These are phyloP conservation scores for Russula earlei DNA, from an alignment of 768 basidiomycete species.

Conservation along the genomic window DNA sequence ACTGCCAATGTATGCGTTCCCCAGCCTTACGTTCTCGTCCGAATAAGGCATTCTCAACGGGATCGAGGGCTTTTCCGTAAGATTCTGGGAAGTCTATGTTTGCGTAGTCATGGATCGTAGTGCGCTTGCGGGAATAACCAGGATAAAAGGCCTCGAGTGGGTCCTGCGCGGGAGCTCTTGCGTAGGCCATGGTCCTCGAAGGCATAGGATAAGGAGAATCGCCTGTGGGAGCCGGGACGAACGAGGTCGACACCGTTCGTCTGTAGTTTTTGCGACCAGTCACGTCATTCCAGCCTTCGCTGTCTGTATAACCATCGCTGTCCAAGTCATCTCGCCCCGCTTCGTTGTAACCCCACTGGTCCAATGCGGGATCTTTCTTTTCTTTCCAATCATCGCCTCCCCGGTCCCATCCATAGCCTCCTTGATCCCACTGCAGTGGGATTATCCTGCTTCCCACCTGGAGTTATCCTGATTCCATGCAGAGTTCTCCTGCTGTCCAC, in stretches of 20 bases:
- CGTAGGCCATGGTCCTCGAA: conserved; percentile 21
- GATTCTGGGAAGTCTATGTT: conserved; percentile 11
- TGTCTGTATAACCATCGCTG: conserved; percentile 10
- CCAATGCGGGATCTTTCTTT: background rate
- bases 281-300: conserved; percentile 13
- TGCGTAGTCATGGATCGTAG: conserved; percentile 8
- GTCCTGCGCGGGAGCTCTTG: background rate
- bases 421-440: background rate
- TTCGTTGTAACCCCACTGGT: background rate
- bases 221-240: conserved; percentile 1
- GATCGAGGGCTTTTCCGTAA: conserved; percentile 10
- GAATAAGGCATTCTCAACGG: conserved; percentile 18
- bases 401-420: conserved; percentile 1
- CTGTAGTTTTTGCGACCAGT: conserved; percentile 3
- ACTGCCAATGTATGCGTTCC: conserved; percentile 21
- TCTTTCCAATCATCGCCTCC: background rate
- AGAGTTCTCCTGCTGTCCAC: background rate
- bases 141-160: conserved; percentile 7
- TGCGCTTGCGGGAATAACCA: conserved; percentile 2
- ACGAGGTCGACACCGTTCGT: conserved; percentile 3
- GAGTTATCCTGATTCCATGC: background rate
- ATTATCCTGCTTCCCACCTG: background rate
- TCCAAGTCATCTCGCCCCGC: conserved; percentile 2
- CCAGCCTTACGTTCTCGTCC: conserved; percentile 19
- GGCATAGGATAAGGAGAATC: conserved; percentile 16